Percentiles rank a stretch among this genome's conserved stretches.
These are phyloP conservation scores for Euphorbia peplus DNA, from an alignment of 345 rosid species.

Conservation along the genomic window DNA sequence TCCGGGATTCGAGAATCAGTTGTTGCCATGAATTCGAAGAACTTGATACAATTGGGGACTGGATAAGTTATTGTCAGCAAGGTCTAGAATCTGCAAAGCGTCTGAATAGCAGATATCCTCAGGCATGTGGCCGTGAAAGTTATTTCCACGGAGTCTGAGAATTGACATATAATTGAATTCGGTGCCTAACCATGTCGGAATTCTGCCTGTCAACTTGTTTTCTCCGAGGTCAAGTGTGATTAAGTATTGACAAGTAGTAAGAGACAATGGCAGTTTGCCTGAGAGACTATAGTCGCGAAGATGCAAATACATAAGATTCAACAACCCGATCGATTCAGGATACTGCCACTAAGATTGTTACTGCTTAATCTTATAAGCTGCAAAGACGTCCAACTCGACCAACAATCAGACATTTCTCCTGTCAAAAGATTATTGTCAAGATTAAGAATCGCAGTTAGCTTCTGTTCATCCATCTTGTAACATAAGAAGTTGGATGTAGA, in stretches of 20 bases:
- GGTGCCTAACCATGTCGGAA: constrained; percentile 9
- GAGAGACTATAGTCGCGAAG: constrained; percentile 8
- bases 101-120: background rate
- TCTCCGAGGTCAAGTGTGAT: constrained; percentile 10
- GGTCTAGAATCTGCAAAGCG: constrained; percentile 9
- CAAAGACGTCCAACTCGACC: constrained; percentile 13
- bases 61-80: constrained; percentile 8
- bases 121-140: constrained; percentile 8
- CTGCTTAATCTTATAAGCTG: background rate
- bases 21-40: background rate
- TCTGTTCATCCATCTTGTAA: background rate
- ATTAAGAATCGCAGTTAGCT: background rate
- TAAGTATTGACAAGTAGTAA: background rate
- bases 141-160: constrained; percentile 15
- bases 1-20: background rate
- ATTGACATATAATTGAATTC: background rate
- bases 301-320: background rate
- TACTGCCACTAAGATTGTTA: constrained; percentile 8
- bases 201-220: background rate
- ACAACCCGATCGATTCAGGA: constrained; percentile 11
- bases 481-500: background rate
- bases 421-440: constrained; percentile 5
- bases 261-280: constrained; percentile 6
- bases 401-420: constrained; percentile 19
- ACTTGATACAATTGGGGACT: constrained; percentile 11